A percentile compares a stretch with the other conserved stretches of the same genome.
phyloP scores from a whole-genome alignment of 1,139 yeast genomes.

The Meyerozyma smithsonii region DNA sequence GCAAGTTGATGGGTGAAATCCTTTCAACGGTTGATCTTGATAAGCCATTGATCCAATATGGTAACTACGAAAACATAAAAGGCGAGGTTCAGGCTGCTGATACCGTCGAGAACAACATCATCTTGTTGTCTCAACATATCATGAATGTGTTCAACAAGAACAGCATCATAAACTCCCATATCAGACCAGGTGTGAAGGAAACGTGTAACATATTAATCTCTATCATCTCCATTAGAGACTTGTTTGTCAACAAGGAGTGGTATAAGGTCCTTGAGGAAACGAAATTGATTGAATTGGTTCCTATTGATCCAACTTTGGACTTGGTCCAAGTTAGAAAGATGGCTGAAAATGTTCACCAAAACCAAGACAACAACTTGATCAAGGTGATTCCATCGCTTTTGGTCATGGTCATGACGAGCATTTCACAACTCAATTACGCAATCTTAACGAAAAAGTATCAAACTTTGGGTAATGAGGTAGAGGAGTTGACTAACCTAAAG shows the following conservation, averaged over 20 bases:
- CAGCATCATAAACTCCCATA: slow-evolving; percentile 40
- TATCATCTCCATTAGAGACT: slow-evolving; percentile 63
- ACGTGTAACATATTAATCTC: slow-evolving; percentile 63
- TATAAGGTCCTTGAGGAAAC: slow-evolving; percentile 54
- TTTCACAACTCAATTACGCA: slow-evolving; percentile 54
- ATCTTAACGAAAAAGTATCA: slow-evolving; percentile 45
- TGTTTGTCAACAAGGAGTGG: slow-evolving; percentile 57
- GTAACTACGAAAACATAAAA: slow-evolving; percentile 28
- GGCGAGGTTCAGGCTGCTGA: slow-evolving; percentile 18
- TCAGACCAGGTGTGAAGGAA: slow-evolving; percentile 47
- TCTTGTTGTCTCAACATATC: slow-evolving; percentile 56
- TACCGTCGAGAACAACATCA: slow-evolving; percentile 42
- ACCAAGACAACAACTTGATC: slow-evolving; percentile 65
- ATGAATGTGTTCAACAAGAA: slow-evolving; percentile 50
- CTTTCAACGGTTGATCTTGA: slow-evolving; percentile 71
- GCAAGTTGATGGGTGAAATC: slow-evolving; percentile 74
- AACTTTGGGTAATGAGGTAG: slow-evolving; percentile 48
- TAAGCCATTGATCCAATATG: slow-evolving; percentile 45
- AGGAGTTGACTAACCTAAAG: slow-evolving; percentile 50
- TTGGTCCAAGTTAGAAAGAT: slow-evolving; percentile 31
- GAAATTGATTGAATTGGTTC: slow-evolving; percentile 61
- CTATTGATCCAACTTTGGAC: slow-evolving; percentile 44
- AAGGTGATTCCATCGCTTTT: slow-evolving; percentile 78
- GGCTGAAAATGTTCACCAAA: slow-evolving; percentile 43
- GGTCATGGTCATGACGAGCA: slow-evolving; percentile 76